Evolutionary conservation across 2,329 filamentous ascomycete genomes (phyloP), one percentile per base, ranked within the genome.

Genomic region (Monilinia polystroma): DNA sequence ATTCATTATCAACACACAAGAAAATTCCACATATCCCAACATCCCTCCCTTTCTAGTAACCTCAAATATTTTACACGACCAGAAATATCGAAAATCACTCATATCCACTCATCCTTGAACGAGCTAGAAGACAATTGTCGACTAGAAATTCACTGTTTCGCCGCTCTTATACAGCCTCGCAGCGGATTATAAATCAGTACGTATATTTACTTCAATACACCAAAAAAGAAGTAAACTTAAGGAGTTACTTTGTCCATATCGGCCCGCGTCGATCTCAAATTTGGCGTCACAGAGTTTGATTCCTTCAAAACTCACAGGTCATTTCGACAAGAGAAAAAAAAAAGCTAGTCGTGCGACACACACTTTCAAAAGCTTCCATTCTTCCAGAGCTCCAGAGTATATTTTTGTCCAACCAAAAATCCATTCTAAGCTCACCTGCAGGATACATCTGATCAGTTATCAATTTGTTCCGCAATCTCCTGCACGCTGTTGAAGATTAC

Each of bases 1-100:
- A 68, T 63, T 74, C 72, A 67, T 72, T 75, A 70, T 73, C 71
- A 70, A 70, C 67, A 73, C 64, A 67, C 66, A 43, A 32, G 32
- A 52, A n/a, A 41, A n/a, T 58, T 52, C 53, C 62, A 64, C 41
- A 59, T n/a, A 59, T 58, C 62, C 41, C 62, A 58, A 41, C 23
- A 65, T 65, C 53, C 63, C 45, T 65, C 47, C 54, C 54, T 53
- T 35, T 35, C 38, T 11, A 59, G 56, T 20, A 58, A 32, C 38
- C 41, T 64, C 53, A 16, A 64, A 11, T 20, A 43, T 38, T 51
- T 62, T 29, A 49, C 32, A 41, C 58, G 12, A 29, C 8, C n/a
- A 56, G 38, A 23, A 41, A 58, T 43, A 57, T 51, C 26, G 41
- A 51, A 26, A 6, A 16, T 57, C 23, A 41, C 32, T 35, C 23